Base-by-base conservation (phyloP, 192 early-diverging fungal species). In the Polychytrium aggregatum region DNA sequence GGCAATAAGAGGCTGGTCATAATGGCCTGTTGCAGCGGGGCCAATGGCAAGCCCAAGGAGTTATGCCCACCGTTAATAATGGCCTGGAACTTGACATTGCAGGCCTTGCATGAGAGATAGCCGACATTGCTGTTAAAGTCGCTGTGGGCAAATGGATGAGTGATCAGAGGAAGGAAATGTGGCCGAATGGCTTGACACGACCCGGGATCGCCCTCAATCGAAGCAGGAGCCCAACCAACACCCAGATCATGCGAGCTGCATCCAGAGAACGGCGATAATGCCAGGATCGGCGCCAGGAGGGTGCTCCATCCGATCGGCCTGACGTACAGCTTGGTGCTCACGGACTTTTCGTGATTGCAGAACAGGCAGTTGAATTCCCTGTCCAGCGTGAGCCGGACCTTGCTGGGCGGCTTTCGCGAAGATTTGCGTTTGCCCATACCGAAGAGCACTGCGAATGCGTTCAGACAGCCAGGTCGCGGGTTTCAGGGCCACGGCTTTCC, bases 261-360 rank as follows among this genome's bases (percentile, higher is more conserved):
- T n/a, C n/a, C n/a, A n/a, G n/a, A n/a, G n/a, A n/a, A n/a, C n/a
- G n/a, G n/a, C n/a, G n/a, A n/a, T n/a, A n/a, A n/a, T n/a, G n/a
- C n/a, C n/a, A n/a, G n/a, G n/a, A n/a, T n/a, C n/a, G n/a, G n/a
- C n/a, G n/a, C n/a, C n/a, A n/a, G n/a, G n/a, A n/a, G n/a, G 34
- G n/a, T n/a, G n/a, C n/a, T n/a, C n/a, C 33, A n/a, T n/a, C n/a
- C n/a, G n/a, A n/a, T n/a, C n/a, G n/a, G n/a, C n/a, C n/a, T n/a
- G n/a, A 45, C 52, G 53, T 82, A 86, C 82, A 93, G 69, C 43
- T 83, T 74, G 45, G 81, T 78, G 13, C 65, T 62, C 27, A 93
- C 75, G 11, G 82, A 78, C 30, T 79, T 76, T 46, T 91, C 88
- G 57, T 94, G 90, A 59, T 85, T 87, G 69, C 90, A 94, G 46